Evolutionary conservation across 1,284 basidiomycete genomes (phyloP), one percentile per base, ranked within the genome.

Genomic region (Chalciporus sp.): DNA sequence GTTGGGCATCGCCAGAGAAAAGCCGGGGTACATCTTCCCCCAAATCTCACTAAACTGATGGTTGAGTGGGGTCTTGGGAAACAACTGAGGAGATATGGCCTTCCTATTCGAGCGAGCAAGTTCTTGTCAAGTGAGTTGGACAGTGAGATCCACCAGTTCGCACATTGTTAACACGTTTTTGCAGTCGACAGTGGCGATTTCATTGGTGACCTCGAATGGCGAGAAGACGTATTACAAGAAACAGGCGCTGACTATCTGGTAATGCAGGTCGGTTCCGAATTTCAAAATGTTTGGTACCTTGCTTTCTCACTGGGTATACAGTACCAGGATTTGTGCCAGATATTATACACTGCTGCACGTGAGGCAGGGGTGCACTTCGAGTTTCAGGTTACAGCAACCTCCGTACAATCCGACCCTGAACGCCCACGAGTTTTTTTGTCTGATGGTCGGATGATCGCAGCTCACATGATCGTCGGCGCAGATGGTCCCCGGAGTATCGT

Each of bases 241-340:
- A 76, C 78, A 0, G 82, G 82, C 7, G 82, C 77, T 1, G 76
- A 81, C 19, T 83, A 82, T 58, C 63, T 78, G 42, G 63, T 83
- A 49, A 74, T 81, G 58, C 71, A 76, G 60, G 80, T 81, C 53
- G 57, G 76, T 37, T 16, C 11, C 11, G 11, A 4, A 35, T 43
- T 44, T 44, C 49, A 23, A 35, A 48, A 37, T 17, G 27, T 10
- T 10, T 28, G 12, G 31, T 7, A 37, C 35, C 16, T 54, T 29
- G 51, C 28, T 46, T 23, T 47, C 58, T 39, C 23, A 60, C 47
- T 29, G 51, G 53, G 55, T 43, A 37, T 53, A 20, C 60, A 83
- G 79, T 70, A 81, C 47, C 67, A 70, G 27, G 81, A 84, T 49
- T 65, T 84, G 19, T 71, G 76, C 41, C 61, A 71, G 19, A 68